Evolutionary conservation across 2,329 filamentous ascomycete genomes (phyloP), one percentile per base, ranked within the genome.

Genomic region (Diaporthe longicolla): DNA sequence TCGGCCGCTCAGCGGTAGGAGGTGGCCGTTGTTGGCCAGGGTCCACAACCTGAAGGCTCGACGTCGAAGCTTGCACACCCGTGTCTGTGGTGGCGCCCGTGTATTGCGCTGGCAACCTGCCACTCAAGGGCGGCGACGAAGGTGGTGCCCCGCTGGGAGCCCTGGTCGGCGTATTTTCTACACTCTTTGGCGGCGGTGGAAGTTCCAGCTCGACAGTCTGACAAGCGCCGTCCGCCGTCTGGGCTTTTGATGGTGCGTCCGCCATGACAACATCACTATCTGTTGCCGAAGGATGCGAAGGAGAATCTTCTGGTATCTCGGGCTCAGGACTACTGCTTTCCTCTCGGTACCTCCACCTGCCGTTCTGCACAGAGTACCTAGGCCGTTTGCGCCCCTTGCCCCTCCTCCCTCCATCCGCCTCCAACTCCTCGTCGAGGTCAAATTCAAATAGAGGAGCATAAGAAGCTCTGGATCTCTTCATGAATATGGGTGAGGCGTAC

Each of bases 401-500:
- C 48, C 84, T 88, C 32, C 89, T 84, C 55, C 87, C 87, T 1
- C 89, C 89, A 81, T 93, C 91, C 35, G 93, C 93, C 74, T 94
- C 92, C 19, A 96, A 92, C 24, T 74, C 68, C 4, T 91, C 89
- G 78, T 95, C 92, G 76, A 91, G 88, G 1, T 87, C 87, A 6
- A 88, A 88, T 76, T 93, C 90, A 68, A 93, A 90, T 0, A 93
- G 83, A 0, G 91, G 90, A 1, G 92, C 92, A 72, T 93, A 93
- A 0, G 93, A 95, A 5, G 93, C 84, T 72, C 93, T 88, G 19
- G 90, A 88, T 70, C 93, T 88, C 81, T 93, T 95, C 26, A 94
- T 84, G 77, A 97, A 97, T 0, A 94, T 94, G 0, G 95, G 95
- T 3, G 95, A 97, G 6, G 89, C 86, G 84, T 91, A 97, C 77